A percentile compares a stretch with the other conserved stretches of the same genome.
Evolutionary conservation across 1,139 yeast genomes (phyloP).

Genomic region (Pichia sp.): DNA sequence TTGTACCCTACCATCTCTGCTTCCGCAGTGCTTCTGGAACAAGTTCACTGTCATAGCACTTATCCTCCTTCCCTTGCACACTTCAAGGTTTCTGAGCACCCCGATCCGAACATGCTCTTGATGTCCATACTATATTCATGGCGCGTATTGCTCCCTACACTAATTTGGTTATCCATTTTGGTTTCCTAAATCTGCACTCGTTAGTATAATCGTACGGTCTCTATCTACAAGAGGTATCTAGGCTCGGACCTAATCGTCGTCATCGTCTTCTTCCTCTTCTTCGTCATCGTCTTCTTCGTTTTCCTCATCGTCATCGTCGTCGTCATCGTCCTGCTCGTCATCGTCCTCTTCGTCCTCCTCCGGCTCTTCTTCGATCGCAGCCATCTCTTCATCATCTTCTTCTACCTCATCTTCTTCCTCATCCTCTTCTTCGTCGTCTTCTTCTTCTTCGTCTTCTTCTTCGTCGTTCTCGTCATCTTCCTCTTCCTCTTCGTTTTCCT

Average conservation of each 20-base stretch:
- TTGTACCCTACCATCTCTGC: slow-evolving; percentile 1
- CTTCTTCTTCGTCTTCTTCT: slow-evolving; percentile 2
- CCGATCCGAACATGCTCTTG: too few relatives aligned
- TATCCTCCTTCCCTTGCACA: too few relatives aligned
- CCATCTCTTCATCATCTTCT: slow-evolving; percentile 38
- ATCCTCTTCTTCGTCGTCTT: slow-evolving; percentile 4
- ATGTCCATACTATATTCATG: not conserved
- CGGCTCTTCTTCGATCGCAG: slow-evolving; percentile 9
- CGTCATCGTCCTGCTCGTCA: slow-evolving; percentile 1
- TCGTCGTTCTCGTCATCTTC: slow-evolving; percentile 12
- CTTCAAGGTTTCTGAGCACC: too few relatives aligned
- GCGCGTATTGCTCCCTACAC: not conserved
- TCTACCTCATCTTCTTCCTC: slow-evolving; percentile 42
- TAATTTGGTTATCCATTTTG: not conserved
- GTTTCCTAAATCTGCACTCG: not conserved
- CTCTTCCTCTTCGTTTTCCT: slow-evolving; percentile 12
- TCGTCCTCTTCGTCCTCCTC: slow-evolving; percentile 9
- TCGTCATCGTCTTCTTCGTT: not conserved
- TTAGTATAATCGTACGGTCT: not conserved
- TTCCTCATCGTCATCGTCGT: not conserved
- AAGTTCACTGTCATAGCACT: too few relatives aligned
- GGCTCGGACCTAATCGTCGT: not conserved
- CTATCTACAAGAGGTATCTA: not conserved
- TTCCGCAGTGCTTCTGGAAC: not conserved
- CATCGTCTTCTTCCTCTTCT: not conserved